Conservation (phyloP, 805 yeast genomes). For the Metschnikowia anglica region DNA sequence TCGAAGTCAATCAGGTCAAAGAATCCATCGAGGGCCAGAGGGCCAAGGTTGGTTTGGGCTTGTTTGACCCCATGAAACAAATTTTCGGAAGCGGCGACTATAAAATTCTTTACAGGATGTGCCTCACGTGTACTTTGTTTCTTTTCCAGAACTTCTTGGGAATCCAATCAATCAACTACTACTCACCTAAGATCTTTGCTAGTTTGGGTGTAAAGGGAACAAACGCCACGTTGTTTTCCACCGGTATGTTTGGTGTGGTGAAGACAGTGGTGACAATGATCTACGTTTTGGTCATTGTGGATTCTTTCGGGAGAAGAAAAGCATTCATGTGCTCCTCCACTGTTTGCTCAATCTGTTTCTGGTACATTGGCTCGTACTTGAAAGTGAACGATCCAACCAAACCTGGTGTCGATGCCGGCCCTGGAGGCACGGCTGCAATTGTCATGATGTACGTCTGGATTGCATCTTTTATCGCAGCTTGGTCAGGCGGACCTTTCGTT, state of each 20-base stretch:
- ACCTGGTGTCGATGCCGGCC: slow-evolving; percentile 34
- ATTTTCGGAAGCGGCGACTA: slow-evolving; percentile 29
- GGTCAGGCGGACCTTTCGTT: slow-evolving; percentile 44
- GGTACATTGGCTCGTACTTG: slow-evolving; percentile 41
- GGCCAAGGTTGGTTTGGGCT: slow-evolving; percentile 30
- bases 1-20: slow-evolving; percentile 38
- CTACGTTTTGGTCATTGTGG: slow-evolving; percentile 36
- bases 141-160: slow-evolving; percentile 42
- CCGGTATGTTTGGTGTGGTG: slow-evolving; percentile 42
- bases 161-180: slow-evolving; percentile 40
- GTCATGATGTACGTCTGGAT: slow-evolving; percentile 45
- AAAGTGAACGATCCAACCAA: slow-evolving; percentile 35
- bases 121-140: slow-evolving; percentile 34
- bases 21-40: slow-evolving; percentile 33
- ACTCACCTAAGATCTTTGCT: slow-evolving; percentile 37
- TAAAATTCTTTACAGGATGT: slow-evolving; percentile 28
- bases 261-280: slow-evolving; percentile 36
- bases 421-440: slow-evolving; percentile 41
- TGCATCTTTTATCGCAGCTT: slow-evolving; percentile 39
- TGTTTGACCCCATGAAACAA: slow-evolving; percentile 35
- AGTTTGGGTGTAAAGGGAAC: slow-evolving; percentile 40
- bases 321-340: slow-evolving; percentile 38
- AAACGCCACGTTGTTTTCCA: slow-evolving; percentile 37
- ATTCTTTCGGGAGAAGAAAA: slow-evolving; percentile 35
- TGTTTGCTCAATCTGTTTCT: slow-evolving; percentile 36